Base-by-base conservation (phyloP, 2,329 filamentous ascomycete species). In the Fusarium mexicanum region DNA sequence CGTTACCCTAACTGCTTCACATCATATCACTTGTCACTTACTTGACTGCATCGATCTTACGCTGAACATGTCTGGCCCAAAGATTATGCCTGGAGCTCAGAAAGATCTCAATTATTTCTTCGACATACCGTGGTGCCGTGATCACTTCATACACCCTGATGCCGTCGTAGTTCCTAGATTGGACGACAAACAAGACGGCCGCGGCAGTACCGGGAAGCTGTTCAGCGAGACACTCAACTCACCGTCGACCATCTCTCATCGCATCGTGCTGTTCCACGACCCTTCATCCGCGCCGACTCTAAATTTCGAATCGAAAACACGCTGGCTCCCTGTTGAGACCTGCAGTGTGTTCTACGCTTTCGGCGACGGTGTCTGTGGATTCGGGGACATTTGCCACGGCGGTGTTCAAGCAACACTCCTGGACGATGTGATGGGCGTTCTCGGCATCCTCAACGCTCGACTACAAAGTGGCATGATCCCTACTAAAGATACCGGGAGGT, bases 151-250 rank as follows among this genome's bases (percentile, higher is more conserved):
- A 3, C n/a, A 53, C 5, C 13, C 17, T 6, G 9, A 37, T 14
- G 18, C 17, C 2, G 13, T 53, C 0, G 31, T 0, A 1, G 6
- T 12, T 22, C 18, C 50, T 6, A 3, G 33, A 16, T 0, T 37
- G 3, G 33, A 53, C 14, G 1, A 37, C 1, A 11, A 26, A 17
- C n/a, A 26, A 11, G 50, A 53, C 7, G 50, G 33, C 3, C 18
- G 18, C 4, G 18, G 50, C 3, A 37, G 33, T 2, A 17, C 50
- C 5, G 13, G 50, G 6, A 26, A 26, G 13, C n/a, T 53, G 4
- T 53, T 26, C 13, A 53, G 18, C 17, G 6, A 53, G 18, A 37
- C 50, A 16, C 18, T 37, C 9, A 53, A 53, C 6, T 53, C 50
- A 8, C 17, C 4, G 2, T 12, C 9, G 3, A 37, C n/a, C 17